Evolutionary conservation across 116 monocot species (phyloP).

Genomic region (Papilionanthe hybrid): DNA sequence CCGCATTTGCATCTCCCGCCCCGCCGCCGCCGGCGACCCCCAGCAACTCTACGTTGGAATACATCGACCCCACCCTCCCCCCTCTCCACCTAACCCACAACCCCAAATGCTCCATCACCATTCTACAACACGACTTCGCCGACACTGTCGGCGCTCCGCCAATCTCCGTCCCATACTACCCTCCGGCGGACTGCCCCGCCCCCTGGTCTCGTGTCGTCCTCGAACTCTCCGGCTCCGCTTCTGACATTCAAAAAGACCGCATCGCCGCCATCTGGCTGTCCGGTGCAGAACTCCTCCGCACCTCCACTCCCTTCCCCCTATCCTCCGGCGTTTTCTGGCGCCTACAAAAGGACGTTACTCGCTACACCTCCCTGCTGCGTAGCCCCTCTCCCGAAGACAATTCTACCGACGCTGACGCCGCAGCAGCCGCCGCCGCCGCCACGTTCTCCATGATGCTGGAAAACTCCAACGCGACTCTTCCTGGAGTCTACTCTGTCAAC

Average conservation of each 20-base stretch:
- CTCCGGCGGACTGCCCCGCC: conserved; percentile 13
- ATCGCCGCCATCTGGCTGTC: conserved; percentile 55
- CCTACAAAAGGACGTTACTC: conserved; percentile 50
- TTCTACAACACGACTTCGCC: conserved; percentile 20
- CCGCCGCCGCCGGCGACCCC: background rate
- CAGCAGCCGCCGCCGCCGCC: background rate
- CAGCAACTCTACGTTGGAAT: conserved; percentile 1
- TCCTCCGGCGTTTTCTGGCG: conserved; percentile 45
- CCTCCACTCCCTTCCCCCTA: conserved; percentile 47
- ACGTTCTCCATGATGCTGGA: conserved; percentile 43
- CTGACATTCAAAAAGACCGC: conserved; percentile 43
- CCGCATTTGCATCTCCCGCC: background rate
- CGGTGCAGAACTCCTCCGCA: conserved; percentile 52
- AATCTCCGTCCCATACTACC: conserved; percentile 9
- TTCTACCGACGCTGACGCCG: background rate
- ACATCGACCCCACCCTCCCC: conserved; percentile 35
- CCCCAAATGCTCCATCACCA: conserved; percentile 25
- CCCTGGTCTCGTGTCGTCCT: conserved; percentile 36
- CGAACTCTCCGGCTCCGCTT: conserved; percentile 29
- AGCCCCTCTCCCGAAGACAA: background rate
- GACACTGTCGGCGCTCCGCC: conserved; percentile 16
- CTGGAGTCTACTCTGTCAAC: conserved; percentile 43
- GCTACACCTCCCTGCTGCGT: conserved; percentile 42
- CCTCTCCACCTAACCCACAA: conserved; percentile 18
- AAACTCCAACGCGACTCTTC: conserved; percentile 36